A percentile compares a stretch with the other conserved stretches of the same genome.
These are phyloP conservation scores for Cryptosporidium sp. DNA, from an alignment of 169 alveolate species.

Conservation along the genomic window DNA sequence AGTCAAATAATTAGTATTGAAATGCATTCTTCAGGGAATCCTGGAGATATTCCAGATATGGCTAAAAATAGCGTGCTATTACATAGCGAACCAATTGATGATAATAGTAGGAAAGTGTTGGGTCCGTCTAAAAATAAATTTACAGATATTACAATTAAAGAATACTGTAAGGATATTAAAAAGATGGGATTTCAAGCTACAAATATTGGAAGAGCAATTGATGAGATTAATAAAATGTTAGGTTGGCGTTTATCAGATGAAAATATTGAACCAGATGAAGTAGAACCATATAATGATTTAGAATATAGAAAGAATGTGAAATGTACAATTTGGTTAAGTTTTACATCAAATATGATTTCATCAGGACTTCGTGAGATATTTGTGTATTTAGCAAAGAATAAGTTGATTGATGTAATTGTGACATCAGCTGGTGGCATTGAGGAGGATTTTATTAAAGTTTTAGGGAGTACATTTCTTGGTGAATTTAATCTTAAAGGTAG, in stretches of 20 bases:
- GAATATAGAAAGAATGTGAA: conserved; percentile 87
- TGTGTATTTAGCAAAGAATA: conserved; percentile 92
- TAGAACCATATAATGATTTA: conserved; percentile 78
- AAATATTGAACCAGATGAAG: conserved; percentile 82
- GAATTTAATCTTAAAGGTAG: conserved; percentile 93
- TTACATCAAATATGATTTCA: conserved; percentile 96
- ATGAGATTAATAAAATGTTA: conserved; percentile 87
- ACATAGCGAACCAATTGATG: conserved; percentile 66
- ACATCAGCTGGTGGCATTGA: conserved; percentile 99
- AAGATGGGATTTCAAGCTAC: conserved; percentile 88
- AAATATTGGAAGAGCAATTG: conserved; percentile 84
- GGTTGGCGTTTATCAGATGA: conserved; percentile 88
- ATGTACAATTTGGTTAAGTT: conserved; percentile 96
- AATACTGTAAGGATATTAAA: conserved; percentile 40
- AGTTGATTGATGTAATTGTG: conserved; percentile 93
- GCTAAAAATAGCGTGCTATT: conserved; percentile 30
- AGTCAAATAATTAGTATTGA: not conserved
- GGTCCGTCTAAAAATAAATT: conserved; percentile 3
- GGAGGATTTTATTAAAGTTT: conserved; percentile 98
- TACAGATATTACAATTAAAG: conserved; percentile 40
- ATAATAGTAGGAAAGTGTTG: not conserved
- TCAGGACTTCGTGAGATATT: conserved; percentile 96
- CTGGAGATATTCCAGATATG: not conserved
- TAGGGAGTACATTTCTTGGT: conserved; percentile 94
- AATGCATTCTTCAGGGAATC: not conserved